Percentiles rank a stretch among this genome's conserved stretches.
These are phyloP conservation scores for Pythium volutum DNA, from an alignment of 352 stramenopile genomes.

Conservation along the genomic window DNA sequence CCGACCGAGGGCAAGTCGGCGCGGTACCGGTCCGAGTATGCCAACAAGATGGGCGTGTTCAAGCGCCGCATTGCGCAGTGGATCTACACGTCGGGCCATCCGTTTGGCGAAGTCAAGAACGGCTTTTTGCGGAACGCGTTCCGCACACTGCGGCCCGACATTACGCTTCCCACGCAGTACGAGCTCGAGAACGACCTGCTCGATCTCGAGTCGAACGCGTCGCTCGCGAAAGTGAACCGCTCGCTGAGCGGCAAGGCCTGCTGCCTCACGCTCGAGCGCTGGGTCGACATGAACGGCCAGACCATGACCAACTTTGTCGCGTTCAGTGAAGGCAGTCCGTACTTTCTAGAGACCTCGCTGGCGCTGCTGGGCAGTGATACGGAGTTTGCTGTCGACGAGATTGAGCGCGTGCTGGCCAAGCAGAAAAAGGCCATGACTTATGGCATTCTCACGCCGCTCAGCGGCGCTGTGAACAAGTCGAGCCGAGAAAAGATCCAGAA, in stretches of 20 bases:
- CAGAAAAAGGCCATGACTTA: constrained; percentile 53
- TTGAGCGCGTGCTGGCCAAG: constrained; percentile 47
- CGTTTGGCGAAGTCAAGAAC: constrained; percentile 46
- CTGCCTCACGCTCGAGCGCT: constrained; percentile 59
- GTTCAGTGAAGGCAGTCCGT: constrained; percentile 32
- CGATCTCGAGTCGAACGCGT: constrained; percentile 46
- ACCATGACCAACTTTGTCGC: constrained; percentile 44
- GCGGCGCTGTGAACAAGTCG: constrained; percentile 33
- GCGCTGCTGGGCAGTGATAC: constrained; percentile 15
- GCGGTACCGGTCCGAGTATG: constrained; percentile 27
- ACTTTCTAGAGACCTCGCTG: constrained; percentile 41
- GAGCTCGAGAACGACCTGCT: constrained; percentile 68
- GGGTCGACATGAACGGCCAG: constrained; percentile 38
- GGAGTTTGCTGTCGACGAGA: constrained; percentile 38
- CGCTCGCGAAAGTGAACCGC: constrained; percentile 40
- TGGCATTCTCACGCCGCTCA: constrained; percentile 50
- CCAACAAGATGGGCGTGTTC: constrained; percentile 51
- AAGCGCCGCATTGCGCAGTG: constrained; percentile 65
- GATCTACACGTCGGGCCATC: constrained; percentile 56
- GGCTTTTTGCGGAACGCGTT: constrained; percentile 43
- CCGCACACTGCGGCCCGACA: constrained; percentile 37
- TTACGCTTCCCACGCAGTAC: constrained; percentile 38
- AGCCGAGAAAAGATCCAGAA: constrained; percentile 53
- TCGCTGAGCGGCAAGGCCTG: constrained; percentile 44
- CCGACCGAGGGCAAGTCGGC: constrained; percentile 18